A percentile compares a stretch with the other conserved stretches of the same genome.
Conservation (phyloP, 768 basidiomycete species). For the Lactarius evosmus region DNA sequence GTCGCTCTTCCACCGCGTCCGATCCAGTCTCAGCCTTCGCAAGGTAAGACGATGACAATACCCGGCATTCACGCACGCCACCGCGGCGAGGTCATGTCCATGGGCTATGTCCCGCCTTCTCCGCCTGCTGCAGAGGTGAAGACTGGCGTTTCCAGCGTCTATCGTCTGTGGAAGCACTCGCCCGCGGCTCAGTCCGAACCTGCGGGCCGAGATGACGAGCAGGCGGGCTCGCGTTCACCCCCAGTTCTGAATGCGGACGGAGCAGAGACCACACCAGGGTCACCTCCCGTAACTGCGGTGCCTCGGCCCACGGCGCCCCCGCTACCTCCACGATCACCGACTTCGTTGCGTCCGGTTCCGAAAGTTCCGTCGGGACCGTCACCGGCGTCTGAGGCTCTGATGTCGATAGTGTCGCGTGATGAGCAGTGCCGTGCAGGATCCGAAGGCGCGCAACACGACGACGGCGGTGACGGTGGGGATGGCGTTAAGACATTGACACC, state of each 20-base stretch:
- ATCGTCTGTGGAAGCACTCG: slow-evolving; percentile 71
- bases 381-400: slow-evolving; percentile 53
- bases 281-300: slow-evolving; percentile 10
- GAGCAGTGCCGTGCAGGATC: slow-evolving; percentile 28
- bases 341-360: slow-evolving; percentile 30
- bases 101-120: slow-evolving; percentile 65
- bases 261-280: slow-evolving; percentile 5
- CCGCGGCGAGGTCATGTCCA: slow-evolving; percentile 80
- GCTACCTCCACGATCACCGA: slow-evolving; percentile 45
- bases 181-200: slow-evolving; percentile 29
- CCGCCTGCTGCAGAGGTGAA: slow-evolving; percentile 41
- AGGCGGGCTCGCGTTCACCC: not conserved
- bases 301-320: slow-evolving; percentile 39
- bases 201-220: slow-evolving; percentile 9
- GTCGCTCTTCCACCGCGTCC: slow-evolving; percentile 38
- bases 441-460: slow-evolving; percentile 6
- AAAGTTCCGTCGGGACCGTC: slow-evolving; percentile 24
- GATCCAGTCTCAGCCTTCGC: slow-evolving; percentile 70
- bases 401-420: slow-evolving; percentile 49
- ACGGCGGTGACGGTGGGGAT: slow-evolving; percentile 10
- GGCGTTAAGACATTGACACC: not conserved
- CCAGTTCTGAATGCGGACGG: slow-evolving; percentile 2
- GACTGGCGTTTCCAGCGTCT: slow-evolving; percentile 62
- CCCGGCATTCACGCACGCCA: slow-evolving; percentile 85
- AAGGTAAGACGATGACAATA: slow-evolving; percentile 79